phyloP scores from a whole-genome alignment of 2,329 filamentous ascomycete genomes.

The Penicillium fuscoglaucum region DNA sequence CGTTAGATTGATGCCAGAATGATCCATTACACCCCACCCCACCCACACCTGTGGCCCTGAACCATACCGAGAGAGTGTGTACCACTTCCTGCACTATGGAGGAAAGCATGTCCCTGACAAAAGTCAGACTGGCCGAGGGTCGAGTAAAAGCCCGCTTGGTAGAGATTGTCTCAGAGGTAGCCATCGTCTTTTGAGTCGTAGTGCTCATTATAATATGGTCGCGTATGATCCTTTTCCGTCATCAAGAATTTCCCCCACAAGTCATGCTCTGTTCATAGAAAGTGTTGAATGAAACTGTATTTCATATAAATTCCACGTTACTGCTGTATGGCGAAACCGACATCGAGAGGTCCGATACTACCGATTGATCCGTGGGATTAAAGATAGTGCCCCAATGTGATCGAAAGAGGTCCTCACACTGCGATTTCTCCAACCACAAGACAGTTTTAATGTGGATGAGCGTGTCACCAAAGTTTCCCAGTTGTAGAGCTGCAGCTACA shows the following conservation, averaged over 20 bases:
- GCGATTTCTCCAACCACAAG: conserved; percentile 24
- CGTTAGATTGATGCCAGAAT: too few species aligned
- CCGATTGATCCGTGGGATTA: background rate
- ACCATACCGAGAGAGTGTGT: background rate
- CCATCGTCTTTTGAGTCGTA: background rate
- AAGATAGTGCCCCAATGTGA: conserved; percentile 23
- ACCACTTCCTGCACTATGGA: background rate
- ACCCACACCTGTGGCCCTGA: background rate
- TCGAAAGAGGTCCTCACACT: conserved; percentile 19
- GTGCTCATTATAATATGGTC: background rate
- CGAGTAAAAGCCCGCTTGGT: background rate
- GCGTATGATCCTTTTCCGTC: background rate
- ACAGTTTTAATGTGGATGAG: conserved; percentile 17
- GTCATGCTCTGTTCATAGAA: background rate
- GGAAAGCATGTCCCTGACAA: background rate
- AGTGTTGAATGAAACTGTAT: background rate
- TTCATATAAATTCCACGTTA: background rate
- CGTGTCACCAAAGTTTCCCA: conserved; percentile 12
- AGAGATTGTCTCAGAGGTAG: background rate
- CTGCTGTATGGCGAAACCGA: background rate
- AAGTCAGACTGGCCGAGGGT: too few species aligned
- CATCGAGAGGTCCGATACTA: background rate
- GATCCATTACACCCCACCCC: too few species aligned
- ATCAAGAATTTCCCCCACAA: background rate
- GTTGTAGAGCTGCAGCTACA: conserved; percentile 11